phyloP scores from a whole-genome alignment of 106 monocot species.

The Triglochin maritima region DNA sequence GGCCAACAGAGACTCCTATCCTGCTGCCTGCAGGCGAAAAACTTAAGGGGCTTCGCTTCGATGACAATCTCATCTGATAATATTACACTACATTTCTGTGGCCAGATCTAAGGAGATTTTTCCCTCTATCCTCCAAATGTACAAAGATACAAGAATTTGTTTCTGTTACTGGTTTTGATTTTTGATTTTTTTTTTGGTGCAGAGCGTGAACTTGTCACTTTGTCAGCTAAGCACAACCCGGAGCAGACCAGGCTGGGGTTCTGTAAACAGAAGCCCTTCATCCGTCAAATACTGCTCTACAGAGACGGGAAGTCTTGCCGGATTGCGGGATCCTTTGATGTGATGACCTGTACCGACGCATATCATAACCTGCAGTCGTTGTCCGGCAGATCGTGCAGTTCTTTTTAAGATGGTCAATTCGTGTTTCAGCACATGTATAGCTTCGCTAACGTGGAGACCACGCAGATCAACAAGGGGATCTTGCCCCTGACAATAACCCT shows the following conservation, averaged over 20 bases:
- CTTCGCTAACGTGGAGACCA: slow-evolving; percentile 80
- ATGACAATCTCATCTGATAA: too few species aligned
- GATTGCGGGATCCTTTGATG: slow-evolving; percentile 63
- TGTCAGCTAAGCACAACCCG: slow-evolving; percentile 58
- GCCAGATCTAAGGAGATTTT: neutral
- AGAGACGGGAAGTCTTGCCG: slow-evolving; percentile 60
- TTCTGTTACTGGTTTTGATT: too few species aligned
- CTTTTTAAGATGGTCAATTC: slow-evolving; percentile 48
- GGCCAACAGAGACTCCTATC: neutral
- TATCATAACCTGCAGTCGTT: slow-evolving; percentile 57
- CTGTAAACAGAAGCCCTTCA: slow-evolving; percentile 53
- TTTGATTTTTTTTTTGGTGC: neutral
- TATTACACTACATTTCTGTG: neutral
- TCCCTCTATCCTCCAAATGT: neutral
- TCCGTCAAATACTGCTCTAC: slow-evolving; percentile 72
- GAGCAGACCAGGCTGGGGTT: slow-evolving; percentile 69
- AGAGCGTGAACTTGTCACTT: neutral
- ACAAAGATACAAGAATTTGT: neutral
- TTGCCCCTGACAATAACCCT: slow-evolving; percentile 24
- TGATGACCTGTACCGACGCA: slow-evolving; percentile 79
- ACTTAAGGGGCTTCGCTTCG: neutral
- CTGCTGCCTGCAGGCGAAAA: neutral
- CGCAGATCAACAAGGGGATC: slow-evolving; percentile 77
- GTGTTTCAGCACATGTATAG: slow-evolving; percentile 68
- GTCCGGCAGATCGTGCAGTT: slow-evolving; percentile 36